Evolutionary conservation across 2,329 filamentous ascomycete genomes (phyloP), one percentile per base, ranked within the genome.

Genomic region (Colletotrichum eremochloae): DNA sequence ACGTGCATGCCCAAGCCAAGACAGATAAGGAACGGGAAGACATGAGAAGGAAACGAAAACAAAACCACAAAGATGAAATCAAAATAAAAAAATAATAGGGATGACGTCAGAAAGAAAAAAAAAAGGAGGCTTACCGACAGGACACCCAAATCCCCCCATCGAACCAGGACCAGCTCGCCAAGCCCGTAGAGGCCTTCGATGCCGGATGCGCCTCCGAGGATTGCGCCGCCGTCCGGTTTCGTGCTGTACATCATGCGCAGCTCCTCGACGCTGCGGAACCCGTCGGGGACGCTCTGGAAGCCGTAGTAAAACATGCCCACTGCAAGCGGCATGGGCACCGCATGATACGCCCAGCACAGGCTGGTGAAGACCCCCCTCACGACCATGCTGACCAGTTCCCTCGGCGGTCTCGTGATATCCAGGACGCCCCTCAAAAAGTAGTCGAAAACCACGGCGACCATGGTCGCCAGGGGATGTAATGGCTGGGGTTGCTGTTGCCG

Each of bases 101-200:
- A 53, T 48, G 55, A 63, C 68, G 65, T 52, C 65, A 73, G 48
- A 36, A 40, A 14, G n/a, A n/a, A 18, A 36, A 36, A 36, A 36
- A 36, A 36, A 36, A 36, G 8, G 8, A 33, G 61, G 65, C 71
- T 57, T 73, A 73, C 71, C 67, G 68, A 71, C 44, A n/a, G 62
- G 24, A 73, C 67, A 24, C 67, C 67, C 44, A 66, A 53, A 38
- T 73, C 68, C 44, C 68, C 71, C 71, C 71, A 71, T 58, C 71
- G 46, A 56, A 73, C 71, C 48, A 71, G n/a, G 14, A 24, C 63
- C 48, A 73, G 20, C 71, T 73, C 71, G 18, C 67, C 67, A 14
- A 73, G 42, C 33, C 67, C 71, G 42, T 71, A 73, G 33, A 71
- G 67, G 14, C 71, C 63, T 14, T 73, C 68, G 15, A 73, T 46